A percentile compares a stretch with the other conserved stretches of the same genome.
phyloP scores from a whole-genome alignment of 768 basidiomycete species.

The Hypholoma fasciculare region DNA sequence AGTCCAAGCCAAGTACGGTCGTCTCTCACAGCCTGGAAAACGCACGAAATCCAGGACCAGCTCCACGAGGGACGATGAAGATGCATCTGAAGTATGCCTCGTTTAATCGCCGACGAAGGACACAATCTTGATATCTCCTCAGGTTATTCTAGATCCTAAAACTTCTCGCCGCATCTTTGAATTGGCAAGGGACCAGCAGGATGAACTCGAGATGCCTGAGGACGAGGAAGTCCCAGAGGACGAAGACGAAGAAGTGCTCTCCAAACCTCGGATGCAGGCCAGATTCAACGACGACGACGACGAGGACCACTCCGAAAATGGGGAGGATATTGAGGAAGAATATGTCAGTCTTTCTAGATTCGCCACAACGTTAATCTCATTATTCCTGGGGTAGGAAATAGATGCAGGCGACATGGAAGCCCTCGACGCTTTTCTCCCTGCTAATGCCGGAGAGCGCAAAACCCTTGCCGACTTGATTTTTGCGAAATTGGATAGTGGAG shows the following conservation, averaged over 20 bases:
- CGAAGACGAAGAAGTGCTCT: slow-evolving; percentile 32
- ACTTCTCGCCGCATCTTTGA: slow-evolving; percentile 88
- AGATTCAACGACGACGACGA: slow-evolving; percentile 50
- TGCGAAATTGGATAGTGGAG: slow-evolving; percentile 78
- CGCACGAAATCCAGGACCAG: slow-evolving; percentile 59
- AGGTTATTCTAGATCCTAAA: slow-evolving; percentile 79
- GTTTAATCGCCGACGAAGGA: slow-evolving; percentile 15
- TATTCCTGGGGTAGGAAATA: slow-evolving; percentile 61
- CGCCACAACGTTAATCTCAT: neutral
- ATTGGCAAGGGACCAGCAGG: slow-evolving; percentile 90
- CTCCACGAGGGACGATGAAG: slow-evolving; percentile 57
- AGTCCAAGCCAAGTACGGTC: slow-evolving; percentile 73
- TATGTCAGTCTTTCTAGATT: slow-evolving; percentile 43
- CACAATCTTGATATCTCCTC: slow-evolving; percentile 6
- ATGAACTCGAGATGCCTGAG: slow-evolving; percentile 72
- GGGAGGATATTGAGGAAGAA: slow-evolving; percentile 60
- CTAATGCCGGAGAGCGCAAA: slow-evolving; percentile 71
- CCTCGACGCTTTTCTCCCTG: slow-evolving; percentile 78
- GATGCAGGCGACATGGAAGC: slow-evolving; percentile 88
- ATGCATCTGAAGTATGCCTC: slow-evolving; percentile 50
- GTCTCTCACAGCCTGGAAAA: slow-evolving; percentile 72
- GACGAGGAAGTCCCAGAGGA: slow-evolving; percentile 49
- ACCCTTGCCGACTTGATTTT: slow-evolving; percentile 98
- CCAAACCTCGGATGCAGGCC: slow-evolving; percentile 33
- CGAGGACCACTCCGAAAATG: slow-evolving; percentile 48